Evolutionary conservation across 2,329 filamentous ascomycete genomes (phyloP).

Genomic region (Phaeosphaeria sp.): DNA sequence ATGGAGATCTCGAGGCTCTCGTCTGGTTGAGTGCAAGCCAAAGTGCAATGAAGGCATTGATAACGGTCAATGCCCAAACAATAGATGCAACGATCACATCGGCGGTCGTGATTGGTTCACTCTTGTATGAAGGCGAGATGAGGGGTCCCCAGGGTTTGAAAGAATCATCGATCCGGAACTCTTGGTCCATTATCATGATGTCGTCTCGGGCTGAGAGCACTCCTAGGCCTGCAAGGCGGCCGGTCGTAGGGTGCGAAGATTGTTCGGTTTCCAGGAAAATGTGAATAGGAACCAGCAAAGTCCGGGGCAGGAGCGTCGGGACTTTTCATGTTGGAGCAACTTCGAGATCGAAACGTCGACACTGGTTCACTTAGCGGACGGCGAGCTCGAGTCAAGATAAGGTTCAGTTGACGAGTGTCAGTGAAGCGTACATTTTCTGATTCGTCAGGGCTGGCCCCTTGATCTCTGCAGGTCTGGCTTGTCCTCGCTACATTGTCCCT

Average conservation of each 20-base stretch:
- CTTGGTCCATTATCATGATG: slow-evolving; percentile 16
- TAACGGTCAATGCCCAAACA: slow-evolving; percentile 37
- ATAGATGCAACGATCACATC: slow-evolving; percentile 42
- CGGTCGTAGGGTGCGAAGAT: neutral
- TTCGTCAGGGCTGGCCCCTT: neutral
- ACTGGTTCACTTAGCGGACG: neutral
- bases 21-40: slow-evolving; percentile 43
- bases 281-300: neutral
- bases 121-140: slow-evolving; percentile 28
- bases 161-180: slow-evolving; percentile 21
- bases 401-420: slow-evolving; percentile 10
- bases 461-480: neutral
- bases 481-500: slow-evolving; percentile 5
- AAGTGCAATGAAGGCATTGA: slow-evolving; percentile 35
- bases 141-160: slow-evolving; percentile 35
- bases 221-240: too few relatives aligned
- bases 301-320: slow-evolving; percentile 1
- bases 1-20: slow-evolving; percentile 31
- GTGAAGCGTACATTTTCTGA: neutral
- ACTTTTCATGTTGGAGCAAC: slow-evolving; percentile 13
- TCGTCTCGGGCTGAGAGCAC: neutral
- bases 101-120: slow-evolving; percentile 34
- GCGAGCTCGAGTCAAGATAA: slow-evolving; percentile 24
- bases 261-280: neutral
- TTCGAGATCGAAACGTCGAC: neutral